Evolutionary conservation across 2,329 filamentous ascomycete species (phyloP).

Genomic region (Orbilia blumenaviensis): DNA sequence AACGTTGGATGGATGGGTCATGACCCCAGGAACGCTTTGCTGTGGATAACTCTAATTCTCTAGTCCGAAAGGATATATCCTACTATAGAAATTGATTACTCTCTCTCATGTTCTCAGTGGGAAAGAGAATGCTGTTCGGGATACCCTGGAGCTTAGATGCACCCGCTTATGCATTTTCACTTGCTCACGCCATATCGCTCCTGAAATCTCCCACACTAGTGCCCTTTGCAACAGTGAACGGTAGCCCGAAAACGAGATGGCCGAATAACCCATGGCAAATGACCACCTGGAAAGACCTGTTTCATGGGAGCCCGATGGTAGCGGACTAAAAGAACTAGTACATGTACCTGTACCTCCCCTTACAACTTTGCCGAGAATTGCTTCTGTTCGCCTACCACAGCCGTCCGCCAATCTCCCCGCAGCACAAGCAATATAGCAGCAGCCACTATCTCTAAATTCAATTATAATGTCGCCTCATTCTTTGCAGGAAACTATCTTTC

Average conservation of each 20-base stretch:
- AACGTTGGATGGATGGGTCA: conserved; percentile 44
- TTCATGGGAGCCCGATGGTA: conserved; percentile 54
- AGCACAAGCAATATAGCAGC: conserved; percentile 55
- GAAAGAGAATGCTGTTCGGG: conserved; percentile 46
- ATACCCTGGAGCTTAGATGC: conserved; percentile 54
- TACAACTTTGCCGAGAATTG: conserved; percentile 55
- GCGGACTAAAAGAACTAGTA: conserved; percentile 54
- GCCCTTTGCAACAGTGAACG: conserved; percentile 53
- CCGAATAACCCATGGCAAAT: conserved; percentile 53
- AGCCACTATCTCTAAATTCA: conserved; percentile 55
- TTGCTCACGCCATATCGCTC: conserved; percentile 54
- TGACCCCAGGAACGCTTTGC: conserved; percentile 27
- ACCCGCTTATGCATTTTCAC: conserved; percentile 54
- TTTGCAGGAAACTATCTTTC: conserved; percentile 47
- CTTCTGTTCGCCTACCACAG: conserved; percentile 54
- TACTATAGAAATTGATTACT: conserved; percentile 54
- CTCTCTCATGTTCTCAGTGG: conserved; percentile 16
- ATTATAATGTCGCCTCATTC: conserved; percentile 54
- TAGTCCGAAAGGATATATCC: conserved; percentile 48
- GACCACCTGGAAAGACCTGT: conserved; percentile 54
- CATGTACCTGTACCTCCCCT: conserved; percentile 54
- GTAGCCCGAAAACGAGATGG: conserved; percentile 53
- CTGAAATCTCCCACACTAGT: conserved; percentile 55
- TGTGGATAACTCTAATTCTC: conserved; percentile 52
- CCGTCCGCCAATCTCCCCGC: conserved; percentile 54